Evolutionary conservation across 352 stramenopile species (phyloP), one percentile per base, ranked within the genome.

Genomic region (Globisporangium orthogonon): DNA sequence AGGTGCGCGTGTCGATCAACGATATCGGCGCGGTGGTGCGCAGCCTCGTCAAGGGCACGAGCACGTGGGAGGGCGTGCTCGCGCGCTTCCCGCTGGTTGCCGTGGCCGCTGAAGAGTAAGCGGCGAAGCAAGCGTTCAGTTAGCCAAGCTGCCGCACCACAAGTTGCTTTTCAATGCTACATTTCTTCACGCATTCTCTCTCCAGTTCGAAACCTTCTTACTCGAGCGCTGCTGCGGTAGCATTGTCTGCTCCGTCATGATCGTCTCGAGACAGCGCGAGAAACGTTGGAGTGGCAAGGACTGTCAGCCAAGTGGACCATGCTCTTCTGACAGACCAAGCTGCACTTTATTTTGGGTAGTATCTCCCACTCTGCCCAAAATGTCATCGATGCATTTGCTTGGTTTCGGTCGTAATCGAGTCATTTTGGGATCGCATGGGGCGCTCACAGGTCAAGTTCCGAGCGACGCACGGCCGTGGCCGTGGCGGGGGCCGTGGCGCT

Each of bases 1-100:
- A 99, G 82, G 88, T 99, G 69, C 85, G 95, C 55, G 75, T 98
- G 31, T 81, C 90, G 15, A 96, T 98, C 60, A 65, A 66, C 49
- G 83, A 89, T 14, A 78, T 98, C 35, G 83, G 76, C 18, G 59
- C 51, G 7, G 72, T 95, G 31, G 80, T 98, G 57, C 90, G 84
- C 71, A 77, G 83, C 58, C 78, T 98, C 41, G 83, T 97, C 60
- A 91, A 96, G 68, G 79, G 83, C 57, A 73, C 69, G 57, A 66
- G 77, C 39, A 81, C 85, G 33, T 98, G 93, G 93, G 69, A 89
- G 54, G 69, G 91, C 56, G 68, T 95, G 41, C 69, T 77, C 37
- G 62, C 76, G 52, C 85, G 84, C 56, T 97, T 97, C 72, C 84
- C 87, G 44, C 73, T 91, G 33, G 87, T 97, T 47, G 63, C 77